A percentile compares a stretch with the other conserved stretches of the same genome.
Evolutionary conservation across 495 filamentous ascomycete species (phyloP).

Genomic region (Hypoxylon cercidicola): DNA sequence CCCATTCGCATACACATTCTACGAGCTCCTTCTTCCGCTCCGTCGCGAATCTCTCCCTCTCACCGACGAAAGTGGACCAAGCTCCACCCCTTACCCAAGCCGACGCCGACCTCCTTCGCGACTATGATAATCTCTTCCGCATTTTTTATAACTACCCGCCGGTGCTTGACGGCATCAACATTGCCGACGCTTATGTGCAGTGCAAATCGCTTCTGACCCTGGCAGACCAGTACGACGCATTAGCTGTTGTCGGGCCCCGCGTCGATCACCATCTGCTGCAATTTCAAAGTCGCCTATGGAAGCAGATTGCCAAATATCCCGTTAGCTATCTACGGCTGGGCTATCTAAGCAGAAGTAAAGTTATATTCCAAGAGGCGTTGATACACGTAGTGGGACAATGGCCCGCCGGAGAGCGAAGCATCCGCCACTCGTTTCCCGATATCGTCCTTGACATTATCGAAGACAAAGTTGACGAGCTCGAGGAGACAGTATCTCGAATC

Average conservation of each 20-base stretch:
- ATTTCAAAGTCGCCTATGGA: conserved; percentile 88
- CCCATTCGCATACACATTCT: conserved; percentile 61
- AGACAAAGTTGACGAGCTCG: conserved; percentile 87
- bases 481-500: conserved; percentile 71
- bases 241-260: conserved; percentile 86
- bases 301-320: conserved; percentile 94
- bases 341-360: conserved; percentile 81
- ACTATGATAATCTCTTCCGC: conserved; percentile 93
- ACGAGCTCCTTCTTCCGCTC: conserved; percentile 84
- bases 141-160: conserved; percentile 94
- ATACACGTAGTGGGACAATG: conserved; percentile 94
- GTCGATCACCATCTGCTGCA: conserved; percentile 92
- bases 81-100: conserved; percentile 58
- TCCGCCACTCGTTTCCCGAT: conserved; percentile 75
- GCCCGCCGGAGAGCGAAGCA: conserved; percentile 80
- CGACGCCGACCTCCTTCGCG: conserved; percentile 77
- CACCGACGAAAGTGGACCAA: conserved; percentile 42
- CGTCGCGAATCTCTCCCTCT: conserved; percentile 78
- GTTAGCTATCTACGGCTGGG: conserved; percentile 90
- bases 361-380: conserved; percentile 89
- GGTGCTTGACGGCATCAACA: conserved; percentile 80
- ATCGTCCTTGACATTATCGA: conserved; percentile 86
- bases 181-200: conserved; percentile 89
- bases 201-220: conserved; percentile 86
- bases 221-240: conserved; percentile 91